Percentiles rank a stretch among this genome's conserved stretches.
Evolutionary conservation across 805 yeast genomes (phyloP).

Genomic region (Candida jianshihensis): DNA sequence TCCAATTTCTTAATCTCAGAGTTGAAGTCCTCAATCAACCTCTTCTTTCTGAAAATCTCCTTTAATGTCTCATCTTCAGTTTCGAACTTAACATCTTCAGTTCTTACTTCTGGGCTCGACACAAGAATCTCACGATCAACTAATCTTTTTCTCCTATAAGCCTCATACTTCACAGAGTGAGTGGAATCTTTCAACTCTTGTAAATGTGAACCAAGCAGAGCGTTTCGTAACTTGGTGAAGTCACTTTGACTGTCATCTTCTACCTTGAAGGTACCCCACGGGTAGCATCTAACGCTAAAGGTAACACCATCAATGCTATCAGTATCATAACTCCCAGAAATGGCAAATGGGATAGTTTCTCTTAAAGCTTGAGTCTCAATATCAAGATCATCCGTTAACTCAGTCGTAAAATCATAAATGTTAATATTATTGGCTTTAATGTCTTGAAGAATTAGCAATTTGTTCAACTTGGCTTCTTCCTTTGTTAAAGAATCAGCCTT

Average conservation of each 20-base stretch:
- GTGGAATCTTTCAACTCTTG: constrained; percentile 79
- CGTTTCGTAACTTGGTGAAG: constrained; percentile 62
- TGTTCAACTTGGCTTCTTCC: constrained; percentile 49
- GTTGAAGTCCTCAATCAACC: constrained; percentile 12
- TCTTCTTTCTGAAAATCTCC: constrained; percentile 14
- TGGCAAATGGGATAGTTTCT: constrained; percentile 53
- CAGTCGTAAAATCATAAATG: constrained; percentile 68
- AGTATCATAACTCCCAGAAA: constrained; percentile 49
- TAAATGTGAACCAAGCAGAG: constrained; percentile 70
- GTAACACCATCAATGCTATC: constrained; percentile 23
- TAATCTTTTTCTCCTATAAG: constrained; percentile 66
- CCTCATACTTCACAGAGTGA: constrained; percentile 65
- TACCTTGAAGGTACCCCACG: constrained; percentile 61
- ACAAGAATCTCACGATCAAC: constrained; percentile 21
- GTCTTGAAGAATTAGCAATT: constrained; percentile 48
- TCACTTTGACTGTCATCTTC: constrained; percentile 59
- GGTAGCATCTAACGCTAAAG: constrained; percentile 48
- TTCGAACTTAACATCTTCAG: constrained; percentile 2
- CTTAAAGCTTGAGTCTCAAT: constrained; percentile 31
- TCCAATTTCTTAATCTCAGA: constrained; percentile 15
- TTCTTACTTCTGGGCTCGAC: neutral
- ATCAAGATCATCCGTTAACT: constrained; percentile 42
- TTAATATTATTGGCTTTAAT: constrained; percentile 52
- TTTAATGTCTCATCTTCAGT: constrained; percentile 9
- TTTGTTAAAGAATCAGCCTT: constrained; percentile 75